Percentiles rank a stretch among this genome's conserved stretches.
Conservation (phyloP, 768 basidiomycete species). For the Mycena olivaceomarginata region DNA sequence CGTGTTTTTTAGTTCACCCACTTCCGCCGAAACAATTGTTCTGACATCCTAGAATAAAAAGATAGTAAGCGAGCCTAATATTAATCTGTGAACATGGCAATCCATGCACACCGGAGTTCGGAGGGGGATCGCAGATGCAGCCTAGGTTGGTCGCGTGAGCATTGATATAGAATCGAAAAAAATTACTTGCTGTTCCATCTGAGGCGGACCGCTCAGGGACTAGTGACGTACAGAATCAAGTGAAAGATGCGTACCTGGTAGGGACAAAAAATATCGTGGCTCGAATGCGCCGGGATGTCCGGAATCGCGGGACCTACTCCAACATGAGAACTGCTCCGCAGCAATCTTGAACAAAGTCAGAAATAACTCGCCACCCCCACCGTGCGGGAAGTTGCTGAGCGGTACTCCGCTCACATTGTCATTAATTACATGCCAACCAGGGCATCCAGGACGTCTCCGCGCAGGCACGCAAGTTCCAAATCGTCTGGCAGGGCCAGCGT, state of each 20-base stretch:
- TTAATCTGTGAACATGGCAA: too few species aligned
- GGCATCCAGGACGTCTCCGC: conserved; percentile 83
- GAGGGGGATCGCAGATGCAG: conserved; percentile 24
- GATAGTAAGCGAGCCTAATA: too few species aligned
- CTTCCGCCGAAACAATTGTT: conserved; percentile 36
- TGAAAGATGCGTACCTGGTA: neutral
- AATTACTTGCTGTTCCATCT: too few species aligned
- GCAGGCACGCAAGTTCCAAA: conserved; percentile 68
- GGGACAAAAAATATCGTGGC: neutral
- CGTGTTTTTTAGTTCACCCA: neutral
- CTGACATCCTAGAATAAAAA: conserved; percentile 8
- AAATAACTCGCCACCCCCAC: neutral
- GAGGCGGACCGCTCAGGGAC: too few species aligned
- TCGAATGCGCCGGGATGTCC: neutral
- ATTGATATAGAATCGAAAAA: too few species aligned
- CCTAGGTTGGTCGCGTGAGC: neutral
- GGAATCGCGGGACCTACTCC: conserved; percentile 15
- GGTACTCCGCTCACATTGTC: neutral
- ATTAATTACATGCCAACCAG: conserved; percentile 48
- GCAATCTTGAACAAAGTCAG: too few species aligned
- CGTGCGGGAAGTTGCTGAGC: conserved; percentile 32
- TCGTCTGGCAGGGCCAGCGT: conserved; percentile 64
- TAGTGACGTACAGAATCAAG: too few species aligned
- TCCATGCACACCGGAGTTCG: conserved; percentile 22
- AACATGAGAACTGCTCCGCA: too few species aligned